phyloP scores from a whole-genome alignment of 805 yeast genomes.

The Yarrowia porcina region DNA sequence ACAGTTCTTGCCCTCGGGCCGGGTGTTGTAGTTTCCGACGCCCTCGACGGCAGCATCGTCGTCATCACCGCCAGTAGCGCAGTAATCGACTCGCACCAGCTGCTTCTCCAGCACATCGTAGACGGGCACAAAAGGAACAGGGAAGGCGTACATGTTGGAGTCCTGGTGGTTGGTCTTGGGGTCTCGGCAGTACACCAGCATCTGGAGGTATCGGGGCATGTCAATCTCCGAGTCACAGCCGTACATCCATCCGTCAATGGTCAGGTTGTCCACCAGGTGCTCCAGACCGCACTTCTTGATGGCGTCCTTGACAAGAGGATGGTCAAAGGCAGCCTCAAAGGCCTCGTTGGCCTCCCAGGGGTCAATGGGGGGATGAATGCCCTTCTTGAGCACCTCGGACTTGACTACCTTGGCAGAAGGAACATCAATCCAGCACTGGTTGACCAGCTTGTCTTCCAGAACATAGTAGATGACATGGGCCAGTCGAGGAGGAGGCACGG shows the following conservation, averaged over 20 bases:
- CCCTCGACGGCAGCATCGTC: slow-evolving; percentile 48
- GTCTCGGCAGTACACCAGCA: slow-evolving; percentile 73
- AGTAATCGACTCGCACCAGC: slow-evolving; percentile 68
- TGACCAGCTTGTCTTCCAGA: slow-evolving; percentile 47
- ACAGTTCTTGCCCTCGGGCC: slow-evolving; percentile 56
- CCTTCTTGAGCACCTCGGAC: slow-evolving; percentile 53
- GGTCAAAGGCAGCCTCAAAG: slow-evolving; percentile 49
- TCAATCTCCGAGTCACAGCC: slow-evolving; percentile 62
- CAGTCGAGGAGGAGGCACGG: slow-evolving; percentile 62
- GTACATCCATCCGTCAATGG: slow-evolving; percentile 82
- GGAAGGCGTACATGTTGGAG: slow-evolving; percentile 51
- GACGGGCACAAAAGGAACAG: slow-evolving; percentile 73
- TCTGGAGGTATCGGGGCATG: slow-evolving; percentile 50
- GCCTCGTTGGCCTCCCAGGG: slow-evolving; percentile 59
- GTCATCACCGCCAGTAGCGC: slow-evolving; percentile 71
- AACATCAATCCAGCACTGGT: slow-evolving; percentile 70
- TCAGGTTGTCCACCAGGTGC: slow-evolving; percentile 39
- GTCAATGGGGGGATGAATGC: slow-evolving; percentile 67
- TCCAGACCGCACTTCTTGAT: slow-evolving; percentile 55
- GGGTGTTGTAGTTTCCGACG: slow-evolving; percentile 40
- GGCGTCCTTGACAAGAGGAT: slow-evolving; percentile 61
- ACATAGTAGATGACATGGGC: slow-evolving; percentile 65
- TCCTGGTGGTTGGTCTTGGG: slow-evolving; percentile 46
- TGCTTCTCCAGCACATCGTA: slow-evolving; percentile 59
- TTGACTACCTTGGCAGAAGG: slow-evolving; percentile 60